Percentiles rank a stretch among this genome's conserved stretches.
These are phyloP conservation scores for Carallia pectinifolia DNA, from an alignment of 345 rosid genomes.

Conservation along the genomic window DNA sequence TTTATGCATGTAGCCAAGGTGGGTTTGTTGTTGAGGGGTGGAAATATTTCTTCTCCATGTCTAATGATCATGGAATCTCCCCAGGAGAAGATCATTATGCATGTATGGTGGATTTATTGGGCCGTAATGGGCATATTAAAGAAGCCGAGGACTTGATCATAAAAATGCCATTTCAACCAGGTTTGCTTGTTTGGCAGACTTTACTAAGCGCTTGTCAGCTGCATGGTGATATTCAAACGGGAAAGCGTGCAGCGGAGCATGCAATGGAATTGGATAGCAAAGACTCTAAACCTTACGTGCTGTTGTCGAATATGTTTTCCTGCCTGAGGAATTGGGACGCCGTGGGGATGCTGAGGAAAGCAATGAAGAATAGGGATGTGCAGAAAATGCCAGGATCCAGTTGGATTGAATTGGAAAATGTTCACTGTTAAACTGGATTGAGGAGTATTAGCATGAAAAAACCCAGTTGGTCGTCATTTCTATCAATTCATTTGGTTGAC, in stretches of 20 bases:
- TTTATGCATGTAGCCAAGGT: constrained; percentile 58
- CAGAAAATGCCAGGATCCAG: constrained; percentile 58
- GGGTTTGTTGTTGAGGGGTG: constrained; percentile 46
- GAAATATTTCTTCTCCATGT: constrained; percentile 52
- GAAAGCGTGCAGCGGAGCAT: constrained; percentile 41
- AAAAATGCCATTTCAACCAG: constrained; percentile 44
- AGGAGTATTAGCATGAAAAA: not conserved
- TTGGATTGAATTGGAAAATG: constrained; percentile 37
- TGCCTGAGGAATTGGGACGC: constrained; percentile 44
- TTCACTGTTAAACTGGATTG: not conserved
- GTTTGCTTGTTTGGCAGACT: constrained; percentile 54
- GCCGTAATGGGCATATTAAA: constrained; percentile 43
- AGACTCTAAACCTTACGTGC: constrained; percentile 46
- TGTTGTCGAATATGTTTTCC: constrained; percentile 54
- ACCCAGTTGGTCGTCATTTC: not conserved
- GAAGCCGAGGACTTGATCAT: constrained; percentile 51
- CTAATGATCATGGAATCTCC: constrained; percentile 34
- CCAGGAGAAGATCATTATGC: constrained; percentile 56
- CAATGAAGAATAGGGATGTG: constrained; percentile 46
- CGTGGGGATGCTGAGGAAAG: constrained; percentile 42
- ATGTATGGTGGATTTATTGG: constrained; percentile 53
- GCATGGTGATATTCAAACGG: constrained; percentile 52
- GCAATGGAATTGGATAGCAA: constrained; percentile 37
- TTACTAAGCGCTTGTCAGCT: constrained; percentile 46
- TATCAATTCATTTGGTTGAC: too few species aligned